Evolutionary conservation across 768 basidiomycete species (phyloP), one percentile per base, ranked within the genome.

Genomic region (Macrolepiota fuliginosa): DNA sequence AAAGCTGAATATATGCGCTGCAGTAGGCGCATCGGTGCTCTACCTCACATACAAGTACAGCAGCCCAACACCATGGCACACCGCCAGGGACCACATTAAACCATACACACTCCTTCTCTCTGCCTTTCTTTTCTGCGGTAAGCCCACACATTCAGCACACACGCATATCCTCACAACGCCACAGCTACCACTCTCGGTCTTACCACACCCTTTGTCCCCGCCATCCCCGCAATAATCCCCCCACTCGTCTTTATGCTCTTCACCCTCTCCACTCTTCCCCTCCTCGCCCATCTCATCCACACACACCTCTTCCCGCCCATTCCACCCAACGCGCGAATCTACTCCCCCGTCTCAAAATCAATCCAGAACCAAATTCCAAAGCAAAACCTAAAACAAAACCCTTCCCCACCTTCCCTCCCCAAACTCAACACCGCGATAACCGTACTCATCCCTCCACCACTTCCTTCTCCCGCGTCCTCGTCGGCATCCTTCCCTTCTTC

Each of bases 391-490:
- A 54, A 24, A 19, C 17, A 35, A 37, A n/a, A 25, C 10, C 24
- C 53, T 39, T 19, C 37, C 13, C 22, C 53, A 17, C 15, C 59
- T 19, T 52, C 56, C 42, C 42, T 57, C 17, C 57, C 57, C 47
- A 58, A 47, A 50, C 36, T 58, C 7, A 58, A 35, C 36, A 58
- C 57, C 35, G 35, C 57, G 36, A 58, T 51, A 50, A 50, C 51
- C 13, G 45, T 54, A 27, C 40, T 54, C 42, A 61, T 54, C n/a
- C 51, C 52, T 13, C 59, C 52, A 3, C 52, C 59, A 27, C 59
- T 59, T 19, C 58, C 58, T 59, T 59, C 58, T 39, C 58, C 58
- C 24, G 51, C 58, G 39, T 59, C 59, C 12, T 61, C 59, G 6
- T 61, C 59, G 24, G 24, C 24, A 19, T 54, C 53, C 13, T 54